Base-by-base conservation (phyloP, 2,329 filamentous ascomycete species). In the Colletotrichum tofieldiae region DNA sequence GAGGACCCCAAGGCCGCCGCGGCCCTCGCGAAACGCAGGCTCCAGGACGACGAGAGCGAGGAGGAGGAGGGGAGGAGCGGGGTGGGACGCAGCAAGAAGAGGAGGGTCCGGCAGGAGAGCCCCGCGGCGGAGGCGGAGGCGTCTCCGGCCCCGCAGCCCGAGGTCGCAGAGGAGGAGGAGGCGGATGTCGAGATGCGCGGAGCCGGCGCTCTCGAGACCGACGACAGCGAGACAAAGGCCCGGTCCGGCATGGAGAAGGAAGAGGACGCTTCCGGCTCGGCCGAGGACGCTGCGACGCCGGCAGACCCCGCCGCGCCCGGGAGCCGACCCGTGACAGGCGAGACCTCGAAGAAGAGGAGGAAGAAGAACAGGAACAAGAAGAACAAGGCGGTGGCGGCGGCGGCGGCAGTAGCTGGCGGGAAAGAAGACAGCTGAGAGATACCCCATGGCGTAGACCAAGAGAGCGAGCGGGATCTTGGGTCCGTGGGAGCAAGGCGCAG, bases 41-140 rank as follows among this genome's bases (percentile, higher is more conserved):
- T 65, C 3, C 67, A 52, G 39, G 65, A 66, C 35, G 75, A 74
- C 32, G 79, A 81, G 74, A 81, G 79, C 7, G 81, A 84, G 1
- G 77, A 78, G 55, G 78, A 79, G 18, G 76, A 78, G 14, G 83
- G 83, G 8, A 75, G 83, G 62, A 82, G 82, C 65, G 81, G 77
- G 58, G 55, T 84, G 3, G 83, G 83, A 2, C 82, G 80, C 76
- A 78, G 79, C 67, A 84, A 84, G 77, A 78, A 80, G 59, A 69
- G 60, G 74, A 75, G 66, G 41, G 47, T 72, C 52, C 76, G 72
- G 61, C 75, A 75, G 60, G 70, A 32, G 32, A 39, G 26, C 23
- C 64, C 39, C 12, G 59, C 35, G 20, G 63, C 55, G 41, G 59
- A 61, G 52, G n/a, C 47, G 39, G 65, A 71, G 32, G n/a, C 20